A percentile compares a stretch with the other conserved stretches of the same genome.
Evolutionary conservation across 352 stramenopile species (phyloP).

Genomic region (Pythium sukuiense): DNA sequence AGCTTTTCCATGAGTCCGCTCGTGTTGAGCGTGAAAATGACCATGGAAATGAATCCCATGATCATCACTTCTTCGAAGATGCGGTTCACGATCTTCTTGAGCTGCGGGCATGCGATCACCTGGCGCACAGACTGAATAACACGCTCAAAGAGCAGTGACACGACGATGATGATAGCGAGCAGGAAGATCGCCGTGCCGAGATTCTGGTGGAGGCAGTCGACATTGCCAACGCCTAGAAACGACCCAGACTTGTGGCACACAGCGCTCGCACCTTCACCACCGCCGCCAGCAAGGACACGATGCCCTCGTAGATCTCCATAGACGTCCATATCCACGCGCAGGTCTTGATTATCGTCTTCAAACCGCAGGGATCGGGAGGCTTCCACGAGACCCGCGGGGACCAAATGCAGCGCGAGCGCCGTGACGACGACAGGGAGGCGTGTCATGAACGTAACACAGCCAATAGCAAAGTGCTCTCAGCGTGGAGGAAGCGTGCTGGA

Average conservation of each 20-base stretch:
- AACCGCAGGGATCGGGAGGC: background rate
- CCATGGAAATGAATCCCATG: constrained; percentile 87
- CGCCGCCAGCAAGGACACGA: background rate
- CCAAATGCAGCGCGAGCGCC: background rate
- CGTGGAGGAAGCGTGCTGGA: background rate
- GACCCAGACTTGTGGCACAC: constrained; percentile 52
- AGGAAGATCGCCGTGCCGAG: constrained; percentile 73
- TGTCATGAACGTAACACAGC: background rate
- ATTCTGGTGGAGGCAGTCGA: constrained; percentile 73
- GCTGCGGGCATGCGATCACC: constrained; percentile 72
- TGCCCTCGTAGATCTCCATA: background rate
- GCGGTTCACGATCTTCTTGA: constrained; percentile 80
- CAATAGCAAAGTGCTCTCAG: background rate
- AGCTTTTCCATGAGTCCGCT: constrained; percentile 59
- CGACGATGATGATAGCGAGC: constrained; percentile 69
- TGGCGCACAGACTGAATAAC: constrained; percentile 49
- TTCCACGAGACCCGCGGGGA: background rate
- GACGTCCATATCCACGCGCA: background rate
- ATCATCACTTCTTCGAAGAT: constrained; percentile 90
- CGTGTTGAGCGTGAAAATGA: constrained; percentile 88
- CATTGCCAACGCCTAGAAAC: constrained; percentile 84
- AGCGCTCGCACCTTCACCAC: background rate
- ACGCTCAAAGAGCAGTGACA: constrained; percentile 67
- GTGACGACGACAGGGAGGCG: background rate
- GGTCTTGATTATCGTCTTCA: background rate